phyloP scores from a whole-genome alignment of 805 yeast species.

The Metschnikowia matae region DNA sequence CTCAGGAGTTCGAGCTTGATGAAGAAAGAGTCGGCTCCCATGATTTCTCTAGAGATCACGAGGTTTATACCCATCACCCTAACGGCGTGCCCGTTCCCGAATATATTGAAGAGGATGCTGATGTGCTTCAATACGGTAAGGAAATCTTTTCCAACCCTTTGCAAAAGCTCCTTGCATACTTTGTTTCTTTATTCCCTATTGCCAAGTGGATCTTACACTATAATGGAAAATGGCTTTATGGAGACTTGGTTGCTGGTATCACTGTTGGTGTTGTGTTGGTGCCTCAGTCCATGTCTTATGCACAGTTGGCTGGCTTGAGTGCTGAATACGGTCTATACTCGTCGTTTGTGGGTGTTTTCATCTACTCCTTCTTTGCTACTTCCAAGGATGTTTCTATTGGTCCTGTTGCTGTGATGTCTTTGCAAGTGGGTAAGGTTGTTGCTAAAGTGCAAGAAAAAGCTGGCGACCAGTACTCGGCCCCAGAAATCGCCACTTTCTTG shows the following conservation, averaged over 20 bases:
- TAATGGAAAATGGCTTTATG: constrained; percentile 71
- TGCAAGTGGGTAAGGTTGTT: constrained; percentile 77
- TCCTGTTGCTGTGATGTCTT: constrained; percentile 94
- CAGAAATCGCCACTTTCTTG: constrained; percentile 74
- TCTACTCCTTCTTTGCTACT: constrained; percentile 88
- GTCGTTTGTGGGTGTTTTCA: constrained; percentile 84
- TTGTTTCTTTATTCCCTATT: constrained; percentile 71
- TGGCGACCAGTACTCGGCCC: constrained; percentile 50
- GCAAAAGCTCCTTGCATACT: constrained; percentile 41
- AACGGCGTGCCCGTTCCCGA: constrained; percentile 30
- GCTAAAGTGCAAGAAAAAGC: constrained; percentile 48
- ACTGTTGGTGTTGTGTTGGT: constrained; percentile 92
- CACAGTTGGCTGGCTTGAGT: constrained; percentile 74
- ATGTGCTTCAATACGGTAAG: constrained; percentile 31
- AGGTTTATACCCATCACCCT: constrained; percentile 11
- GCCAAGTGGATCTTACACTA: constrained; percentile 81
- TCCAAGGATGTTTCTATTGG: constrained; percentile 95
- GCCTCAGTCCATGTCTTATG: constrained; percentile 96
- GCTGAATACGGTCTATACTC: constrained; percentile 89
- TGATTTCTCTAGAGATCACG: constrained; percentile 16
- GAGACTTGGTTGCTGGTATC: constrained; percentile 86
- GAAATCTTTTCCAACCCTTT: constrained; percentile 36
- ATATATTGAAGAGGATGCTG: constrained; percentile 31
- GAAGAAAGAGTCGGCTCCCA: constrained; percentile 15
- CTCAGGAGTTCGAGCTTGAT: constrained; percentile 15